phyloP scores from a whole-genome alignment of 495 filamentous ascomycete genomes.

The Aspergillus haitiensis region DNA sequence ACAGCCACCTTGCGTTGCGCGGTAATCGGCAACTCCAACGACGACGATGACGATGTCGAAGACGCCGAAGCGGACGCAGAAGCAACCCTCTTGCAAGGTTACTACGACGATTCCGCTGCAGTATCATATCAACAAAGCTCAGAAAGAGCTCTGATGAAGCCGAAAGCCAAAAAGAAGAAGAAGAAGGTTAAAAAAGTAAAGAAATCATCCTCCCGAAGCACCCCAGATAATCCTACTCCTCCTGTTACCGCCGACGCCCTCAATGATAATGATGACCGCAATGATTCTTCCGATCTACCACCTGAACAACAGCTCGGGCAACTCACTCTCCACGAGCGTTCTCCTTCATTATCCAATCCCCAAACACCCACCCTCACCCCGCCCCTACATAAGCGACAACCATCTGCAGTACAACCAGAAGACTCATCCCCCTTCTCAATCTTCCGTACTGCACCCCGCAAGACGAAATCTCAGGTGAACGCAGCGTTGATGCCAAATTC shows the following conservation, averaged over 20 bases:
- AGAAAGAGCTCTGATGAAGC: slow-evolving; percentile 29
- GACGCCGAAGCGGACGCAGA: slow-evolving; percentile 43
- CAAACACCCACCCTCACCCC: slow-evolving; percentile 26
- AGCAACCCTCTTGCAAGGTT: slow-evolving; percentile 48
- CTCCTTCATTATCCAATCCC: slow-evolving; percentile 28
- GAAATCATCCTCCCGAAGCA: slow-evolving; percentile 31
- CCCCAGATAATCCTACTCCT: not conserved
- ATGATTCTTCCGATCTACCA: slow-evolving; percentile 27
- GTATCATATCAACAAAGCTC: slow-evolving; percentile 38
- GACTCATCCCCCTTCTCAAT: slow-evolving; percentile 25
- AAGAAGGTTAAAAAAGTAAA: slow-evolving; percentile 44
- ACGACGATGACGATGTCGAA: slow-evolving; percentile 58
- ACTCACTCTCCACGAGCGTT: slow-evolving; percentile 9
- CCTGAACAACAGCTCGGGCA: slow-evolving; percentile 21
- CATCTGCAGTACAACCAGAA: slow-evolving; percentile 12
- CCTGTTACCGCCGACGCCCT: slow-evolving; percentile 16
- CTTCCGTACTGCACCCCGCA: slow-evolving; percentile 34
- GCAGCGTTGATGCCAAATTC: slow-evolving; percentile 88
- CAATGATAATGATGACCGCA: not conserved
- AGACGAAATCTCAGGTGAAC: slow-evolving; percentile 63
- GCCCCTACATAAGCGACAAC: slow-evolving; percentile 6
- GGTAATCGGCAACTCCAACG: slow-evolving; percentile 61
- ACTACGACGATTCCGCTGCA: slow-evolving; percentile 57
- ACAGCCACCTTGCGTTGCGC: slow-evolving; percentile 78
- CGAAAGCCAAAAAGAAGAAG: slow-evolving; percentile 43